phyloP scores from a whole-genome alignment of 352 stramenopile species.

The Globisporangium cederbergense region DNA sequence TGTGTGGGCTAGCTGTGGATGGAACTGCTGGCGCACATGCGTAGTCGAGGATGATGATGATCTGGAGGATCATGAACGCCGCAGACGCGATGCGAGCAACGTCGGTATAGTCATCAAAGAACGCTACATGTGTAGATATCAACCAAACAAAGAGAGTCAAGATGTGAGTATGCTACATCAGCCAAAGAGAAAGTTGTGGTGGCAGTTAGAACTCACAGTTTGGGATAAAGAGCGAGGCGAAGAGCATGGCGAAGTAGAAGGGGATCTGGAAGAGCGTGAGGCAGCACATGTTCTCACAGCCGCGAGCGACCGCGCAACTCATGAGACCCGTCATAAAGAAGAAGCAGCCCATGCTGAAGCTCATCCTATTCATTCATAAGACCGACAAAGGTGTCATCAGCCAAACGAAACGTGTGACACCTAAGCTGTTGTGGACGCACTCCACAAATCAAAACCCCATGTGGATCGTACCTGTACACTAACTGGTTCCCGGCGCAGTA shows the following conservation, averaged over 20 bases:
- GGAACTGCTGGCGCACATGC: constrained; percentile 31
- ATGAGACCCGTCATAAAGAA: constrained; percentile 53
- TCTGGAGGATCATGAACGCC: constrained; percentile 71
- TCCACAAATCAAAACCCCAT: background rate
- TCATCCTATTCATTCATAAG: constrained; percentile 32
- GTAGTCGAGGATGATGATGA: constrained; percentile 80
- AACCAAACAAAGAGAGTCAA: background rate
- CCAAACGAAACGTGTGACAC: too few relatives aligned
- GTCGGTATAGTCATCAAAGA: constrained; percentile 65
- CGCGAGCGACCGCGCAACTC: constrained; percentile 44
- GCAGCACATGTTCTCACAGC: constrained; percentile 61
- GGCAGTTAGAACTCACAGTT: constrained; percentile 30
- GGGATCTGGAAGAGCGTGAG: constrained; percentile 63
- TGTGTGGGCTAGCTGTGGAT: background rate
- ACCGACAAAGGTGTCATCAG: too few relatives aligned
- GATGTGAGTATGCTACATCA: too few relatives aligned
- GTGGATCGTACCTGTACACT: constrained; percentile 43
- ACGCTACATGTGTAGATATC: constrained; percentile 24
- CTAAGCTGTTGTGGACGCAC: background rate
- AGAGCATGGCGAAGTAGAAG: constrained; percentile 44
- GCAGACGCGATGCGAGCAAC: constrained; percentile 57
- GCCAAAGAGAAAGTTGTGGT: background rate
- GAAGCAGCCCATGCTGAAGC: constrained; percentile 68
- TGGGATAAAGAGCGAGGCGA: constrained; percentile 62
- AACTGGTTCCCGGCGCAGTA: constrained; percentile 73